Percentiles rank a stretch among this genome's conserved stretches.
These are phyloP conservation scores for Fusarium clavum DNA, from an alignment of 2,329 filamentous ascomycete genomes.

Conservation along the genomic window DNA sequence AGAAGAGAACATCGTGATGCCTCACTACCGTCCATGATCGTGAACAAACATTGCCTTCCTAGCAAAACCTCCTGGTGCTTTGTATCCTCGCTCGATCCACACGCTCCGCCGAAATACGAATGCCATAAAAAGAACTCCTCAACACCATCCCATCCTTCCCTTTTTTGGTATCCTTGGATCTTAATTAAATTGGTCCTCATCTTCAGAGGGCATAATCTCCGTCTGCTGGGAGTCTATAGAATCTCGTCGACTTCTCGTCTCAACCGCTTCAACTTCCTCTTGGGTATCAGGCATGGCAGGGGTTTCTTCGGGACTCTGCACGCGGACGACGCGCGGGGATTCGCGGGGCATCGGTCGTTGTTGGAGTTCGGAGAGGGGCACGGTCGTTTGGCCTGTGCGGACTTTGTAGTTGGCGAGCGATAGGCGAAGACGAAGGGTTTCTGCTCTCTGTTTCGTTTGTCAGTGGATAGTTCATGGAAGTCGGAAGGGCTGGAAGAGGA, in stretches of 20 bases:
- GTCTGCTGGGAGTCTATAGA: constrained; percentile 36
- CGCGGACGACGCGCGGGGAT: constrained; percentile 40
- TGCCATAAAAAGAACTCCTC: constrained; percentile 22
- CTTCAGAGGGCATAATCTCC: constrained; percentile 22
- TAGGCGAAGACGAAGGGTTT: constrained; percentile 75
- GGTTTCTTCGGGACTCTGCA: constrained; percentile 39
- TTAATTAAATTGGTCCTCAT: constrained; percentile 12
- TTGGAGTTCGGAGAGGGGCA: constrained; percentile 72
- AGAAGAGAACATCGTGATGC: constrained; percentile 20
- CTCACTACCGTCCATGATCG: constrained; percentile 20
- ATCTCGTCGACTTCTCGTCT: constrained; percentile 21
- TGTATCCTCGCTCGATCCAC: constrained; percentile 16
- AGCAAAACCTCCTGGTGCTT: constrained; percentile 7
- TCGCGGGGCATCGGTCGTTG: constrained; percentile 47
- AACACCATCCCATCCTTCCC: constrained; percentile 16
- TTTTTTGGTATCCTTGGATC: not conserved
- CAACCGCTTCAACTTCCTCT: constrained; percentile 4
- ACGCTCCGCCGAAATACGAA: constrained; percentile 13
- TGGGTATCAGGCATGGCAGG: not conserved
- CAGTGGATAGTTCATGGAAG: not conserved
- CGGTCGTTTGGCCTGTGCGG: constrained; percentile 75
- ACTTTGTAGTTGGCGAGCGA: constrained; percentile 80
- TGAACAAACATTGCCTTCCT: constrained; percentile 15
- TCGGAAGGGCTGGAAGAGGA: not conserved
- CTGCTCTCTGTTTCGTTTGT: constrained; percentile 63